Conservation (phyloP, 306 rosid genomes). For the Citrullus mucosospermus region DNA sequence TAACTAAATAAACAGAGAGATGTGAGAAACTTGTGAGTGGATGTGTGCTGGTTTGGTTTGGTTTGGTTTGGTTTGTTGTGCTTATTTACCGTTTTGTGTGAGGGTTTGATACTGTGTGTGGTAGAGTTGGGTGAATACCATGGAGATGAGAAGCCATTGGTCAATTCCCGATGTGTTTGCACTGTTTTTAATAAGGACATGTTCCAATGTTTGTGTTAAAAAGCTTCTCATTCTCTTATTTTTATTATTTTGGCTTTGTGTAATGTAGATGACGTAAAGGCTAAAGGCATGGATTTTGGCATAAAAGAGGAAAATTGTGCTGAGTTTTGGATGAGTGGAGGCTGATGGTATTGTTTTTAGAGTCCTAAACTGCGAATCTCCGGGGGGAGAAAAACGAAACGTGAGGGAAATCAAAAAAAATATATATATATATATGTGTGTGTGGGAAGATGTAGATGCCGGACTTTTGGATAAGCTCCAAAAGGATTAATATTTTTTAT, state of each 20-base stretch:
- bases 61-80: not conserved
- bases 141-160: slow-evolving; percentile 19
- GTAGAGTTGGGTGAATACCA: slow-evolving; percentile 18
- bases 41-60: not conserved
- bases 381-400: not conserved
- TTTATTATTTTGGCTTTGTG: no score
- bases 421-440: no score
- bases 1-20: slow-evolving; percentile 15
- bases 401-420: not conserved
- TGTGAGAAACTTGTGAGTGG: slow-evolving; percentile 15
- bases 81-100: not conserved
- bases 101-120: not conserved
- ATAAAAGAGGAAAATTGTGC: not conserved
- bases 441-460: no score
- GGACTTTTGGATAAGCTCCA: not conserved
- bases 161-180: slow-evolving; percentile 19
- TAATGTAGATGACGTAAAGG: no score
- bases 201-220: slow-evolving; percentile 6
- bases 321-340: not conserved
- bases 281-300: no score
- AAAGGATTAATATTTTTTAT: no score
- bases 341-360: not conserved
- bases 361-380: not conserved
- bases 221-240: not conserved
- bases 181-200: slow-evolving; percentile 22